These are phyloP conservation scores for Pterocarpus macrocarpus DNA, from an alignment of 306 rosid genomes.

Conservation along the genomic window DNA sequence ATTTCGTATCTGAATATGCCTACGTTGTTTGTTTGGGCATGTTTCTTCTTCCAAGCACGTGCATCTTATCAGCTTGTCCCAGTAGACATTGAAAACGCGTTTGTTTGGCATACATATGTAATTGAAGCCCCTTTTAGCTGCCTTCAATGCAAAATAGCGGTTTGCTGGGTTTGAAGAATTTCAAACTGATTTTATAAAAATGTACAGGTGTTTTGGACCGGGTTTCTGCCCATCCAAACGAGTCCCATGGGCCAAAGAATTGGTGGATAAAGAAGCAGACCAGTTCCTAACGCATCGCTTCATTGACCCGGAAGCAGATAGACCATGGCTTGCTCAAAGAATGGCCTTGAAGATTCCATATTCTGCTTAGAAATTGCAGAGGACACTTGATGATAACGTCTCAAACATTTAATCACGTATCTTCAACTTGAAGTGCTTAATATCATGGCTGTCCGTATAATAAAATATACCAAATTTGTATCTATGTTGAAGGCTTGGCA, in stretches of 20 bases:
- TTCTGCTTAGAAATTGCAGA: conserved; percentile 63
- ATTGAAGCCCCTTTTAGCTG: neutral
- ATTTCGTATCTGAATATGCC: neutral
- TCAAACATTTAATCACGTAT: neutral
- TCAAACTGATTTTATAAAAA: conserved; percentile 34
- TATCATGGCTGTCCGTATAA: neutral
- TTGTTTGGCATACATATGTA: too few relatives aligned
- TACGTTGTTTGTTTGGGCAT: neutral
- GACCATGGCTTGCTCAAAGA: conserved; percentile 90
- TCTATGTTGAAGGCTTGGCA: too few relatives aligned
- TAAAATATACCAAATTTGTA: neutral
- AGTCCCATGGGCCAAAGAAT: conserved; percentile 75
- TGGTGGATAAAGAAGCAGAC: conserved; percentile 70
- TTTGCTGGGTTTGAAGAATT: neutral
- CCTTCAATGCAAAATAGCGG: neutral
- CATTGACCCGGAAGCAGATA: conserved; percentile 73
- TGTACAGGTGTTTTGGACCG: conserved; percentile 78
- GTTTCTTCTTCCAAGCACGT: neutral
- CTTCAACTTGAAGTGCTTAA: neutral
- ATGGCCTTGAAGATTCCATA: conserved; percentile 78
- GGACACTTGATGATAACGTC: conserved; percentile 3
- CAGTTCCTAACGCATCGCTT: conserved; percentile 73
- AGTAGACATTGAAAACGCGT: neutral
- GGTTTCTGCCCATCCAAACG: conserved; percentile 73
- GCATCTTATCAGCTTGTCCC: conserved; percentile 4